These are phyloP conservation scores for Cornus kousa DNA, from an alignment of 148 eudicot genomes.

Conservation along the genomic window DNA sequence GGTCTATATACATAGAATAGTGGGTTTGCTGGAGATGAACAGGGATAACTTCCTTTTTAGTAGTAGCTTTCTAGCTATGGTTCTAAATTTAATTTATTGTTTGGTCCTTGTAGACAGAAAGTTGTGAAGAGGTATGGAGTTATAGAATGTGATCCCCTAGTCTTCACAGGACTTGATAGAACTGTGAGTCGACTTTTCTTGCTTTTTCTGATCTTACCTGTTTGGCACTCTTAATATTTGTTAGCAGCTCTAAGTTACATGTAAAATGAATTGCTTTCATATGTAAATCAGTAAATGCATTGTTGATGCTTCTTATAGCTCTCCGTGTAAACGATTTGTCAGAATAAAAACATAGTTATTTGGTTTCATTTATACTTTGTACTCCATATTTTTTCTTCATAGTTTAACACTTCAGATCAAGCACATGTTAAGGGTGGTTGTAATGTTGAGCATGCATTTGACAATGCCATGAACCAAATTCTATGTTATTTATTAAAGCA, in stretches of 20 bases:
- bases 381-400: no score
- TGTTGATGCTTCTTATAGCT: background rate
- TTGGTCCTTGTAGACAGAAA: conserved; percentile 49
- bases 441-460: background rate
- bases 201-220: conserved; percentile 10
- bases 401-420: no score
- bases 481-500: background rate
- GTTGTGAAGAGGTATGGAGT: conserved; percentile 64
- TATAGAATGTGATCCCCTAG: conserved; percentile 79
- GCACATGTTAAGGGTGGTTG: background rate
- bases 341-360: background rate
- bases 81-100: conserved; percentile 15
- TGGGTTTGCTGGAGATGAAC: background rate
- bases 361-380: background rate
- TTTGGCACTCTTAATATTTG: background rate
- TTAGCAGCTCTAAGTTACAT: background rate
- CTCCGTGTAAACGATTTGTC: background rate
- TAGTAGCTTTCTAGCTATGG: background rate
- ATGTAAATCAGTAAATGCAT: background rate
- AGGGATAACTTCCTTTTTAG: background rate
- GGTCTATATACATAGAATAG: background rate
- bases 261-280: background rate
- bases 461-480: background rate
- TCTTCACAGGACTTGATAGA: conserved; percentile 67
- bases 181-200: conserved; percentile 48